Evolutionary conservation across 2,329 filamentous ascomycete genomes (phyloP).

Genomic region (Paraphoma chrysanthemicola): DNA sequence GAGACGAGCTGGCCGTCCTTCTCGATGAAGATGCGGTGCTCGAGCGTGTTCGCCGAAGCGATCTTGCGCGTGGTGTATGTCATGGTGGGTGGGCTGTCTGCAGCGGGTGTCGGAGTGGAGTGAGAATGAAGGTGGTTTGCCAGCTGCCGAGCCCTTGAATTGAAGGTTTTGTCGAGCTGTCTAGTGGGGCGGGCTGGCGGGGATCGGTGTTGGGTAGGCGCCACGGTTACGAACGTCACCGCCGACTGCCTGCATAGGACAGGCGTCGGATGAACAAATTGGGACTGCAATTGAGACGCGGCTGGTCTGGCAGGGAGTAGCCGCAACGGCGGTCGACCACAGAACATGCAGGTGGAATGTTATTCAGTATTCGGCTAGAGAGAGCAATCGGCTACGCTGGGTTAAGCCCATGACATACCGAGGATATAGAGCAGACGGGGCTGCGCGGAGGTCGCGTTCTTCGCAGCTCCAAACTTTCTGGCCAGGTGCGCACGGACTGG

Average conservation of each 20-base stretch:
- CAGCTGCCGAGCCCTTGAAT: conserved; percentile 47
- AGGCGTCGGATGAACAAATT: conserved; percentile 29
- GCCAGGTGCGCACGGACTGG: conserved; percentile 15
- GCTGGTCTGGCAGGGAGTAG: conserved; percentile 30
- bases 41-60: conserved; percentile 87
- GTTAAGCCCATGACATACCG: conserved; percentile 23
- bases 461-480: conserved; percentile 6
- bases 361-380: conserved; percentile 23
- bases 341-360: conserved; percentile 31
- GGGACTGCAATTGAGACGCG: conserved; percentile 20
- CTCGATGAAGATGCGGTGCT: conserved; percentile 97
- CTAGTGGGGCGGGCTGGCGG: conserved; percentile 47
- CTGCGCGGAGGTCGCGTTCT: conserved; percentile 7
- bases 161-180: conserved; percentile 48
- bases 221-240: conserved; percentile 49
- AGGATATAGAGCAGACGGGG: conserved; percentile 26
- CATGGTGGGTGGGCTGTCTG: conserved; percentile 47
- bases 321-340: conserved; percentile 26
- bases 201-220: conserved; percentile 43
- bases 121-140: conserved; percentile 49
- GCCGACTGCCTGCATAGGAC: conserved; percentile 45
- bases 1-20: conserved; percentile 94
- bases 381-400: conserved; percentile 20
- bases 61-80: conserved; percentile 88
- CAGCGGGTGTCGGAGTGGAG: conserved; percentile 30